phyloP scores from a whole-genome alignment of 352 stramenopile genomes.

The Thraustotheca clavata region DNA sequence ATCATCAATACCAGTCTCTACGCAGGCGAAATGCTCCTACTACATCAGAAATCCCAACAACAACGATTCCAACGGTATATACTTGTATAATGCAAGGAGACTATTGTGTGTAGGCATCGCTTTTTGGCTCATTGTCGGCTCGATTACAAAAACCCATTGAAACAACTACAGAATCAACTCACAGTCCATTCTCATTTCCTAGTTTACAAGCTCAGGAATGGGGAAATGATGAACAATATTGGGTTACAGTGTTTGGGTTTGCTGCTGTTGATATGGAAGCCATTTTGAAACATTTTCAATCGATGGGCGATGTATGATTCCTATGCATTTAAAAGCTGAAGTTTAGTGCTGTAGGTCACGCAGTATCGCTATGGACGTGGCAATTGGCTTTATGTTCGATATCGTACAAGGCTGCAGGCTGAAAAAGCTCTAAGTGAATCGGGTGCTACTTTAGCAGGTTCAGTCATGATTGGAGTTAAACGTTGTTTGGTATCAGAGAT shows the following conservation, averaged over 20 bases:
- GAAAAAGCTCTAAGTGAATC: slow-evolving; percentile 74
- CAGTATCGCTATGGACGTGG: slow-evolving; percentile 48
- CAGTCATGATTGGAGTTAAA: slow-evolving; percentile 77
- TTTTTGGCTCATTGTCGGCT: slow-evolving; percentile 17
- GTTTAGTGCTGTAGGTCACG: background rate
- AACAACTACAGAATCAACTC: background rate
- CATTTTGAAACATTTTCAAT: slow-evolving; percentile 70
- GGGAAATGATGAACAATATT: slow-evolving; percentile 75
- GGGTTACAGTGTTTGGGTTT: slow-evolving; percentile 78
- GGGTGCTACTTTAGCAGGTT: slow-evolving; percentile 45
- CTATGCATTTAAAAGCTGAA: background rate
- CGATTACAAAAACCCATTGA: background rate
- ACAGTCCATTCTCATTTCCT: slow-evolving; percentile 25
- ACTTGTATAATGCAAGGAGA: background rate
- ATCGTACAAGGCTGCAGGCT: slow-evolving; percentile 65
- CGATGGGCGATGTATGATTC: slow-evolving; percentile 37
- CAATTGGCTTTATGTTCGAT: slow-evolving; percentile 78
- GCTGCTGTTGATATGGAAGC: slow-evolving; percentile 46
- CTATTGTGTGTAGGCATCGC: slow-evolving; percentile 7
- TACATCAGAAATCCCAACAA: background rate
- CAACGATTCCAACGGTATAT: slow-evolving; percentile 14
- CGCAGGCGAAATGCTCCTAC: slow-evolving; percentile 3
- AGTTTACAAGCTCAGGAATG: slow-evolving; percentile 59
- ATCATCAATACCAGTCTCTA: slow-evolving; percentile 22
- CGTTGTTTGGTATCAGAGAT: slow-evolving; percentile 64